Conservation (phyloP, 176 grass and related monocot species). For the Avena sativa region DNA sequence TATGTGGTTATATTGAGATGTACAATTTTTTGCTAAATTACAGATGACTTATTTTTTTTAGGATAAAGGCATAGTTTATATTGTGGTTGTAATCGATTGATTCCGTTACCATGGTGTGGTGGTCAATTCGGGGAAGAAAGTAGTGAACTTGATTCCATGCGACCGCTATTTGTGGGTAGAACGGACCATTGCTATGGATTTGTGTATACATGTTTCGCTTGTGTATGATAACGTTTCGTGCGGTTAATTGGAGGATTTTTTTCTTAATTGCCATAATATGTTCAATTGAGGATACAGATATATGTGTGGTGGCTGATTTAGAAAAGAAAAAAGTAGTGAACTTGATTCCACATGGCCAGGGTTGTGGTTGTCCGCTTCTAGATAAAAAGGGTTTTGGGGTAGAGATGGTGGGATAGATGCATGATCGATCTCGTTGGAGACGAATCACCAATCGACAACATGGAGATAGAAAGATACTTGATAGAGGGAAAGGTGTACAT, state of each 20-base stretch:
- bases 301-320: neutral
- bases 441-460: no score
- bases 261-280: neutral
- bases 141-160: neutral
- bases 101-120: neutral
- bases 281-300: neutral
- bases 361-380: neutral
- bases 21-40: no score
- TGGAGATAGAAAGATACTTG: no score
- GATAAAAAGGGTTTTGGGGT: neutral
- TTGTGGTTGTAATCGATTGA: neutral
- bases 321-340: neutral
- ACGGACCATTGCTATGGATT: neutral
- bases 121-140: neutral
- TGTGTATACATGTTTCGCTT: neutral
- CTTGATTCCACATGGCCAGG: neutral
- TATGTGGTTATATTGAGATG: neutral
- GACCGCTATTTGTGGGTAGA: neutral
- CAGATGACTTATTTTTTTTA: neutral
- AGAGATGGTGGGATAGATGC: neutral
- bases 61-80: neutral
- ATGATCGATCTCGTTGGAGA: no score
- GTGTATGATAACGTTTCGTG: neutral
- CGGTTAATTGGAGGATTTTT: neutral
- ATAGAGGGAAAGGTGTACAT: no score